Conservation (phyloP, 164 flowering plant species). For the Stephania cephalantha region DNA sequence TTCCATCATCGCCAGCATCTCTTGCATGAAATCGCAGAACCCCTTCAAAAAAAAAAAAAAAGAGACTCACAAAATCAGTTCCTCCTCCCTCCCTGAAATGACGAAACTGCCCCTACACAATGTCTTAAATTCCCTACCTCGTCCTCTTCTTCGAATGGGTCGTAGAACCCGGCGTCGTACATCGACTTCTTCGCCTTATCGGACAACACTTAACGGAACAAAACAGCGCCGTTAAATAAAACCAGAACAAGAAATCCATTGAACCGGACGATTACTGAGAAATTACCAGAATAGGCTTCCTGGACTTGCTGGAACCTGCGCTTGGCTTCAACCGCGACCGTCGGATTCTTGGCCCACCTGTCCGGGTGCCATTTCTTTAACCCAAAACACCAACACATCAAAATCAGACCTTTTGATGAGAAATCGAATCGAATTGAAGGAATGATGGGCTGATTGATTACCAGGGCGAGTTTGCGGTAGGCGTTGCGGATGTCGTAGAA, state of each 20-base stretch:
- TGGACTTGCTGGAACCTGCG: constrained; percentile 89
- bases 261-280: background rate
- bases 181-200: constrained; percentile 60
- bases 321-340: constrained; percentile 62
- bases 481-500: constrained; percentile 65
- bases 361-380: constrained; percentile 93
- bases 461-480: constrained; percentile 79
- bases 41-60: constrained; percentile 35
- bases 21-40: constrained; percentile 78
- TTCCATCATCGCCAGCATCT: constrained; percentile 79
- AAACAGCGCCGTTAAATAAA: background rate
- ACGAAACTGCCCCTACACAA: background rate
- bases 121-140: constrained; percentile 31
- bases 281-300: constrained; percentile 76
- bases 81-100: background rate
- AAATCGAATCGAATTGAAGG: background rate
- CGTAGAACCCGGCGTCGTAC: constrained; percentile 78
- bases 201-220: constrained; percentile 20
- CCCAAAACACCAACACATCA: too few species aligned
- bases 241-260: background rate
- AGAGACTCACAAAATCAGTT: background rate
- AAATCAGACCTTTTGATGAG: background rate
- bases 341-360: constrained; percentile 48
- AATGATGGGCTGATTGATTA: constrained; percentile 5
- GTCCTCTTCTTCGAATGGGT: constrained; percentile 77